Percentiles rank a stretch among this genome's conserved stretches.
phyloP scores from a whole-genome alignment of 768 basidiomycete genomes.

The Jaapia argillacea region DNA sequence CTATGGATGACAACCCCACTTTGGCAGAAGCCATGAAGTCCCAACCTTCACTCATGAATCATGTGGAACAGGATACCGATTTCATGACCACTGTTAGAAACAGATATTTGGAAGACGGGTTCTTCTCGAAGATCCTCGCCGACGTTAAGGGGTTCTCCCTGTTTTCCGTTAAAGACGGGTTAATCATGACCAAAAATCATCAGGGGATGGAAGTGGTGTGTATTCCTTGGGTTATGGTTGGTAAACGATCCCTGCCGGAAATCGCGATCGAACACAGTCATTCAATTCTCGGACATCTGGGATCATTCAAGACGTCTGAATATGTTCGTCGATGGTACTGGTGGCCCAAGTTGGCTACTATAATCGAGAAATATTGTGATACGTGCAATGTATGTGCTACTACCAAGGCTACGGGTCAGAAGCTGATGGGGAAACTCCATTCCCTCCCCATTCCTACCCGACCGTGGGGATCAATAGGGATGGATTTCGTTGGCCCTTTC shows the following conservation, averaged over 20 bases:
- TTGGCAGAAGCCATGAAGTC: not conserved
- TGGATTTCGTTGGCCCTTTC: conserved; percentile 24
- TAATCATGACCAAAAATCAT: no score
- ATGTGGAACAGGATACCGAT: not conserved
- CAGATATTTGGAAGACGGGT: not conserved
- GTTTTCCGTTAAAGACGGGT: no score
- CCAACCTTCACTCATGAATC: not conserved
- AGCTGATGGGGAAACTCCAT: conserved; percentile 17
- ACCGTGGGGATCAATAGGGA: conserved; percentile 25
- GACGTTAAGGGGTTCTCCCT: no score
- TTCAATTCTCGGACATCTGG: no score
- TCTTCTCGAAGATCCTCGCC: not conserved
- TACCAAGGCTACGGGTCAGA: conserved; percentile 2
- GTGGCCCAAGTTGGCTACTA: conserved; percentile 15
- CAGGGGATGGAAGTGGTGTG: no score
- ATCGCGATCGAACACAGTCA: no score
- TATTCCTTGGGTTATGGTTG: no score
- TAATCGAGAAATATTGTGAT: conserved; percentile 7
- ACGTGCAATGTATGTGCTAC: conserved; percentile 8
- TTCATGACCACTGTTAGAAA: not conserved
- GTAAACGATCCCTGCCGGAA: no score
- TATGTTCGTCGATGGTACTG: conserved; percentile 22
- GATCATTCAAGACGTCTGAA: no score
- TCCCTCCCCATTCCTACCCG: conserved; percentile 12
- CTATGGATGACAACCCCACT: not conserved